Conservation (phyloP, 805 yeast genomes). For the Jamesozyma hellenica region DNA sequence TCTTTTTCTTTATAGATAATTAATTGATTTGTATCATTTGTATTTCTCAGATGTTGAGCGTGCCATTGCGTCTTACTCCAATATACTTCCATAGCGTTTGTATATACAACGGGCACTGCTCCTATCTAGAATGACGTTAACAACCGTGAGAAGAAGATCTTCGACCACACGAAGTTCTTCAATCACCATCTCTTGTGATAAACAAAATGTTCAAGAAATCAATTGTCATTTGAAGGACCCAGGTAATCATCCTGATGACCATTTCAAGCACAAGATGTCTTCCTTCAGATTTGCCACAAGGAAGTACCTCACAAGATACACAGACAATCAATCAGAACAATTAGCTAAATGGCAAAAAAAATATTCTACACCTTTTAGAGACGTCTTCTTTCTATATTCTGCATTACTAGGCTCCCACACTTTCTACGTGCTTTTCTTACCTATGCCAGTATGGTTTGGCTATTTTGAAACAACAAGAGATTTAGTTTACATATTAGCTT, state of each 20-base stretch:
- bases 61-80: too few species aligned
- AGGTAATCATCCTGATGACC: conserved; percentile 60
- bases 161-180: too few species aligned
- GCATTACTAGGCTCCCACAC: conserved; percentile 91
- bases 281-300: conserved; percentile 48
- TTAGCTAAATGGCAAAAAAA: conserved; percentile 46
- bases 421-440: conserved; percentile 81
- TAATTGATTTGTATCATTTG: too few species aligned
- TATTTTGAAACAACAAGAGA: conserved; percentile 49
- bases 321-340: conserved; percentile 56
- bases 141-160: too few species aligned
- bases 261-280: conserved; percentile 51
- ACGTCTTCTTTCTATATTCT: conserved; percentile 73
- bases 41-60: too few species aligned
- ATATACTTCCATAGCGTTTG: too few species aligned
- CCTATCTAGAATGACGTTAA: too few species aligned
- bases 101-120: too few species aligned
- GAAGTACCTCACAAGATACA: conserved; percentile 41
- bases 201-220: background rate
- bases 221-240: conserved; percentile 41
- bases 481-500: conserved; percentile 54
- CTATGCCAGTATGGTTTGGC: conserved; percentile 82
- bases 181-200: background rate
- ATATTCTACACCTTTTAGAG: conserved; percentile 44
- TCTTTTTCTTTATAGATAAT: too few species aligned